Evolutionary conservation across 768 basidiomycete species (phyloP), one percentile per base, ranked within the genome.

Genomic region (Amylocystis lapponica): DNA sequence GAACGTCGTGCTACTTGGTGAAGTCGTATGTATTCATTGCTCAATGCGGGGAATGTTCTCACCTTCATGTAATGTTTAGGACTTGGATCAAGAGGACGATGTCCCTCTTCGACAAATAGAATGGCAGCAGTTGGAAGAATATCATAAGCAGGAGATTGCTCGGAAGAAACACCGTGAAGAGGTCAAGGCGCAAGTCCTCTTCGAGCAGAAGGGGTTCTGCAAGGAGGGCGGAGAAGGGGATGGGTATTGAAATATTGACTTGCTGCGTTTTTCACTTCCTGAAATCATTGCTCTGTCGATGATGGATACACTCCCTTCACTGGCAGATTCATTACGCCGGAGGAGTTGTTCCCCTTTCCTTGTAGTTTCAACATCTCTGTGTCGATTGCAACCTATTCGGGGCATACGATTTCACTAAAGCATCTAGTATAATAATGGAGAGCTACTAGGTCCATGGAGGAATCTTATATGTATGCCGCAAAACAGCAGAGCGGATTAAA

Each of bases 141-240:
- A 86, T 57, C 83, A 91, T 61, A 79, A 79, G 61, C 69, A 73
- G 43, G 87, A 89, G 34, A 73, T 81, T 41, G 84, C 86, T 45
- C 65, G 64, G 43, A 87, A 86, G 66, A 86, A 88, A 59, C 70
- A 75, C 41, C 77, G 80, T n/a, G 94, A 96, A 53, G 86, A 90
- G 43, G 64, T 69, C 57, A 92, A 90, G 64, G 80, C 91, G 26
- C 76, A 87, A 55, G 75, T 95, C 31, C 67, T 98, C 45, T 87
- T 76, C 55, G 80, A 87, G 59, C 74, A 87, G 61, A 80, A 82
- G 52, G 95, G 95, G 2, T 98, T 95, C 64, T 91, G 84, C 60
- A 90, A 84, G 61, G 95, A 97, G 62, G 93, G 92, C 10, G 89
- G 91, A 27, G 95, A 97, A 68, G 94, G 94, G 7, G 95, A 97